Evolutionary conservation across 2,329 filamentous ascomycete genomes (phyloP).

Genomic region (Ceratocystis cubensis): DNA sequence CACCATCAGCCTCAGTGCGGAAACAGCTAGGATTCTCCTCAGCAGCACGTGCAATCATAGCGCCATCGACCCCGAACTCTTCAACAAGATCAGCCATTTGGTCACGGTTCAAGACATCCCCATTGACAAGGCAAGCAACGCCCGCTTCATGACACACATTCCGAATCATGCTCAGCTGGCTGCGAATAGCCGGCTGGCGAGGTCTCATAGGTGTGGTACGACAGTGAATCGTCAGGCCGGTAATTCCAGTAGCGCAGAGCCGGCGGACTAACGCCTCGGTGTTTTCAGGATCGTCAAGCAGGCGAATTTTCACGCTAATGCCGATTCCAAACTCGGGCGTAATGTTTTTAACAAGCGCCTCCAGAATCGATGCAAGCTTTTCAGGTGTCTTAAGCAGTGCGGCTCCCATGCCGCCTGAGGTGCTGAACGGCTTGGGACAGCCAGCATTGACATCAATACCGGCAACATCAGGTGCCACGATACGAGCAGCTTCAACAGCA

Average conservation of each 20-base stretch:
- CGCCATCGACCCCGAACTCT: constrained; percentile 79
- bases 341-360: constrained; percentile 68
- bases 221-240: constrained; percentile 84
- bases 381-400: constrained; percentile 79
- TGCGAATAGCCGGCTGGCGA: constrained; percentile 72
- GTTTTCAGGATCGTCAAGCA: constrained; percentile 62
- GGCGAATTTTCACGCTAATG: constrained; percentile 91
- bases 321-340: constrained; percentile 70
- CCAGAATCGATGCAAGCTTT: constrained; percentile 67
- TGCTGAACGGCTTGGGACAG: constrained; percentile 96
- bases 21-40: constrained; percentile 90
- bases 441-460: constrained; percentile 96
- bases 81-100: constrained; percentile 57
- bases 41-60: constrained; percentile 91
- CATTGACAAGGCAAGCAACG: constrained; percentile 91
- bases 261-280: constrained; percentile 66
- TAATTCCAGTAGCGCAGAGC: constrained; percentile 80
- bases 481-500: constrained; percentile 69
- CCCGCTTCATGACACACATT: constrained; percentile 69
- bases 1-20: constrained; percentile 54
- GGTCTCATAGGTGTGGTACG: constrained; percentile 93
- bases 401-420: constrained; percentile 87
- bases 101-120: constrained; percentile 67
- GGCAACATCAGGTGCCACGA: constrained; percentile 76
- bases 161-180: constrained; percentile 73